Percentiles rank a stretch among this genome's conserved stretches.
phyloP scores from a whole-genome alignment of 2,329 filamentous ascomycete species.

The Sporothrix globosa region DNA sequence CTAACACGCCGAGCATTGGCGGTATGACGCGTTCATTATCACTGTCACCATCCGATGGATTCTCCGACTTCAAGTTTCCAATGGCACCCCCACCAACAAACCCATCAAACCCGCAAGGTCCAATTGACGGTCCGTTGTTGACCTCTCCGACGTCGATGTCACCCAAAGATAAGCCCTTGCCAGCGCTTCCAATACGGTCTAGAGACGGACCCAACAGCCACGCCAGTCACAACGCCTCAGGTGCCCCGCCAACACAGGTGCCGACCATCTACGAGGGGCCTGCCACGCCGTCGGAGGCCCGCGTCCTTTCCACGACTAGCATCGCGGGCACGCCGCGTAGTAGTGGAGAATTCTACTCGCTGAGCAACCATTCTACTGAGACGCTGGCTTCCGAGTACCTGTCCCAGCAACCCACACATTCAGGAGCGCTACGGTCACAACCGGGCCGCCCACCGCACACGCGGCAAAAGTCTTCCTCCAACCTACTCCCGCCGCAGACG shows the following conservation, averaged over 20 bases:
- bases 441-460: slow-evolving; percentile 48
- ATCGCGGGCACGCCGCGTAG: slow-evolving; percentile 80
- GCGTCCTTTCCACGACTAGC: slow-evolving; percentile 77
- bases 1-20: slow-evolving; percentile 49
- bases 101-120: slow-evolving; percentile 45
- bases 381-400: slow-evolving; percentile 90
- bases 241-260: slow-evolving; percentile 39
- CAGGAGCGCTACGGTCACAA: slow-evolving; percentile 51
- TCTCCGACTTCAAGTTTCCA: slow-evolving; percentile 63
- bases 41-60: slow-evolving; percentile 48
- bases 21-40: slow-evolving; percentile 46
- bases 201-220: slow-evolving; percentile 43
- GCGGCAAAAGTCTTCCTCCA: slow-evolving; percentile 48
- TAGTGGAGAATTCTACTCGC: slow-evolving; percentile 91
- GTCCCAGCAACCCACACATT: slow-evolving; percentile 51
- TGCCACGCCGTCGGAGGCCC: slow-evolving; percentile 55
- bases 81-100: slow-evolving; percentile 40
- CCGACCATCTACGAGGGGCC: slow-evolving; percentile 56
- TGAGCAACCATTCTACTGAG: slow-evolving; percentile 94
- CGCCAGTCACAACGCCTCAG: background rate
- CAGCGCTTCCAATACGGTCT: slow-evolving; percentile 47
- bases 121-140: background rate
- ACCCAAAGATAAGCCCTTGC: slow-evolving; percentile 45
- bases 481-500: slow-evolving; percentile 31
- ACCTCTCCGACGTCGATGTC: slow-evolving; percentile 39